phyloP scores from a whole-genome alignment of 225 moss, liverwort and hornwort genomes.

The Polytrichum formosum region DNA sequence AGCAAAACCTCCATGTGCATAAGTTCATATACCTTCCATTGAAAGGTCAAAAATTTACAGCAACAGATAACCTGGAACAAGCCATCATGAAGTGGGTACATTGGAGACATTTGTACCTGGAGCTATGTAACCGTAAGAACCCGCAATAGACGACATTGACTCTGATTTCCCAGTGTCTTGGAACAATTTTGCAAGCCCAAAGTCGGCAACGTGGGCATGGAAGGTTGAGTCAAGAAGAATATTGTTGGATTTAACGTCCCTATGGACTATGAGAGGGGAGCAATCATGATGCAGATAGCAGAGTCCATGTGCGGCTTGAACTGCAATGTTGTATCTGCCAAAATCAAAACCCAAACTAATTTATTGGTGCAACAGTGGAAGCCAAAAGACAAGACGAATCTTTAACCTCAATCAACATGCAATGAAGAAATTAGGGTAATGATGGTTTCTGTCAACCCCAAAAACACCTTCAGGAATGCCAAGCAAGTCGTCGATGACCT shows the following conservation, averaged over 20 bases:
- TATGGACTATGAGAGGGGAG: constrained; percentile 78
- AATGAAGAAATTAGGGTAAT: too few relatives aligned
- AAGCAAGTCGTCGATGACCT: too few relatives aligned
- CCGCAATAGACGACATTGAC: constrained; percentile 93
- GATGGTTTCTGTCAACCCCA: too few relatives aligned
- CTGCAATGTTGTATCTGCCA: constrained; percentile 66
- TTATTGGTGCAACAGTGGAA: background rate
- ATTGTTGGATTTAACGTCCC: constrained; percentile 93
- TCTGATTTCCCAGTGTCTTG: constrained; percentile 75
- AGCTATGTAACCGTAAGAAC: constrained; percentile 91
- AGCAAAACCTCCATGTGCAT: too few relatives aligned
- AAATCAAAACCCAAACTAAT: background rate
- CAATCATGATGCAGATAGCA: constrained; percentile 93
- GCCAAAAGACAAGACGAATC: background rate
- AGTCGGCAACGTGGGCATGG: constrained; percentile 89
- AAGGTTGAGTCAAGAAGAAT: constrained; percentile 78
- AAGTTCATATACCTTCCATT: too few relatives aligned
- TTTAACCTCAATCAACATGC: background rate
- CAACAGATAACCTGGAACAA: too few relatives aligned
- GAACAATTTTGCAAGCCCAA: constrained; percentile 84
- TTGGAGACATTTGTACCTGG: constrained; percentile 39
- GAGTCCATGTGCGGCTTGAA: constrained; percentile 81
- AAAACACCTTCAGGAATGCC: too few relatives aligned
- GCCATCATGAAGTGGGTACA: too few relatives aligned
- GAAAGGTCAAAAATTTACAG: too few relatives aligned